Percentiles rank a stretch among this genome's conserved stretches.
phyloP scores from a whole-genome alignment of 1,284 basidiomycete genomes.

The Cutaneotrichosporon sp. region DNA sequence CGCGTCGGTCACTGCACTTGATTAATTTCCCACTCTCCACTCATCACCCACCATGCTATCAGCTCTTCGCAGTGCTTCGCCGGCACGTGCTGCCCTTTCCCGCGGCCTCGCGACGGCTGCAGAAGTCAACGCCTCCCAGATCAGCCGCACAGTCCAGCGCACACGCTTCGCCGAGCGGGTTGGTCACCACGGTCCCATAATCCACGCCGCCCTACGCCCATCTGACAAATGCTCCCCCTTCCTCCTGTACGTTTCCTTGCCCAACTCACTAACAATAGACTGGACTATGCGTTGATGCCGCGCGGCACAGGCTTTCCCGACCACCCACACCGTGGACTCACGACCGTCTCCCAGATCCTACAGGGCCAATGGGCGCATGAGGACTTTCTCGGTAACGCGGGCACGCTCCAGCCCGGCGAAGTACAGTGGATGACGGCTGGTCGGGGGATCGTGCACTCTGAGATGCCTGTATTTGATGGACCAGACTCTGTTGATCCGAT shows the following conservation, averaged over 20 bases:
- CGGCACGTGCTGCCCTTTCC: neutral
- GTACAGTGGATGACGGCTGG: slow-evolving; percentile 96
- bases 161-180: slow-evolving; percentile 3
- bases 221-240: neutral
- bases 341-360: slow-evolving; percentile 73
- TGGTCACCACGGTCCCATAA: neutral
- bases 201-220: slow-evolving; percentile 8
- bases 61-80: neutral
- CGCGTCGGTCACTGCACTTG: too few relatives aligned
- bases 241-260: neutral
- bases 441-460: slow-evolving; percentile 66
- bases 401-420: slow-evolving; percentile 73
- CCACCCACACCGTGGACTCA: slow-evolving; percentile 86
- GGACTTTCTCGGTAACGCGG: slow-evolving; percentile 85
- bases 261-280: slow-evolving; percentile 6
- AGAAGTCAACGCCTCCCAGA: neutral
- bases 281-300: slow-evolving; percentile 7
- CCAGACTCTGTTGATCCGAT: neutral
- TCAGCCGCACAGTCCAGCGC: slow-evolving; percentile 3
- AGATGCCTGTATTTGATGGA: slow-evolving; percentile 69
- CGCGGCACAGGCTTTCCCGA: slow-evolving; percentile 57
- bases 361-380: slow-evolving; percentile 75
- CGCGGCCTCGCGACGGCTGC: slow-evolving; percentile 1
- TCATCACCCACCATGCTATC: slow-evolving; percentile 1
- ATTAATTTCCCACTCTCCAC: neutral